phyloP scores from a whole-genome alignment of 208 protist genomes.

The Leptomonas seymouri region DNA sequence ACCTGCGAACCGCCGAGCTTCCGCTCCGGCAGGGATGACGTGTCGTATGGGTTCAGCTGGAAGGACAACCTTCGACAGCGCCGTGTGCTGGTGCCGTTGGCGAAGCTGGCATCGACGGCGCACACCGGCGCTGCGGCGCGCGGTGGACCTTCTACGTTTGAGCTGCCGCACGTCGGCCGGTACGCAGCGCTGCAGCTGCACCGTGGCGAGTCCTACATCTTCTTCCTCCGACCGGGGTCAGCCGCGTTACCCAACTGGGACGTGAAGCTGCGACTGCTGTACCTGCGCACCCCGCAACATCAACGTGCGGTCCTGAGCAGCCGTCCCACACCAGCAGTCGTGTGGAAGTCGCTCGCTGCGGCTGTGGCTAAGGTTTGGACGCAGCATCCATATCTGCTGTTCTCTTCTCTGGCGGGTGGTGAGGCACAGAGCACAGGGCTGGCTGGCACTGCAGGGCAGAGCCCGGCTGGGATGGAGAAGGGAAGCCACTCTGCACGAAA shows the following conservation, averaged over 20 bases:
- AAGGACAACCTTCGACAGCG: conserved; percentile 60
- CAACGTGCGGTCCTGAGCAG: conserved; percentile 39
- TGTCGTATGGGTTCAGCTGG: conserved; percentile 44
- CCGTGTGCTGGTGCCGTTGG: conserved; percentile 45
- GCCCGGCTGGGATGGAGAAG: too few species aligned
- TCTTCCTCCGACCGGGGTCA: conserved; percentile 40
- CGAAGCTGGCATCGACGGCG: background rate
- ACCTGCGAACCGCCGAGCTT: conserved; percentile 41
- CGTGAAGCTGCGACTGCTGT: conserved; percentile 42
- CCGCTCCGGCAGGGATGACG: conserved; percentile 23
- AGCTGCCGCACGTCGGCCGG: conserved; percentile 20
- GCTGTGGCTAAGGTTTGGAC: conserved; percentile 5
- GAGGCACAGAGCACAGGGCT: background rate
- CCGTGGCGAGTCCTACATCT: conserved; percentile 64
- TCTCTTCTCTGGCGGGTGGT: background rate
- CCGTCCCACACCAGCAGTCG: conserved; percentile 25
- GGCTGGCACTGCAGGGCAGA: too few species aligned
- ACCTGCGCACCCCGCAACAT: conserved; percentile 32
- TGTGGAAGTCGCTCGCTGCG: conserved; percentile 6
- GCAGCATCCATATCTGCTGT: conserved; percentile 3
- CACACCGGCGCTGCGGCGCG: background rate
- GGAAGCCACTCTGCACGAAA: background rate
- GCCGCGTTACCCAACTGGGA: conserved; percentile 47
- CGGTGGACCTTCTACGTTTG: background rate
- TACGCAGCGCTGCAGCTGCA: conserved; percentile 50